Percentiles rank a stretch among this genome's conserved stretches.
Conservation (phyloP, 2,329 filamentous ascomycete genomes). For the Penicillium thymicola region DNA sequence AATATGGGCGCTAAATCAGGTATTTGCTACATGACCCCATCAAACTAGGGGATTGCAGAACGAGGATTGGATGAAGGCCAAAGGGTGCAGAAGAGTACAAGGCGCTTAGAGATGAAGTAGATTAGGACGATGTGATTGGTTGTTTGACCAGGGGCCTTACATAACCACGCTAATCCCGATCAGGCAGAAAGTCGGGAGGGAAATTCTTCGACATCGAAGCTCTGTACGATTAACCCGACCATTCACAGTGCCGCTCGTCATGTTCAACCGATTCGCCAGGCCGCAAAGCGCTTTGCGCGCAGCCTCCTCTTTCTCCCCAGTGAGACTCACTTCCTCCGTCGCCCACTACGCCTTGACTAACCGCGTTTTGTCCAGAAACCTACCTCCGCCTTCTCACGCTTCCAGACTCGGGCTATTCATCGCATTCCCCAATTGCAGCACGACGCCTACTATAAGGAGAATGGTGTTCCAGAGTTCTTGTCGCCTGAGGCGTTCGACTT, state of each 20-base stretch:
- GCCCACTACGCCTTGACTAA: constrained; percentile 18
- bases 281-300: constrained; percentile 46
- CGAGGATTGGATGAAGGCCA: constrained; percentile 1
- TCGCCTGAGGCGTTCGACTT: constrained; percentile 66
- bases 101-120: constrained; percentile 21
- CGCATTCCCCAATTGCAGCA: constrained; percentile 50
- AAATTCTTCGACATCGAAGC: constrained; percentile 36
- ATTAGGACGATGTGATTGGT: constrained; percentile 14
- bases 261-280: constrained; percentile 44
- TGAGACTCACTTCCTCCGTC: constrained; percentile 21
- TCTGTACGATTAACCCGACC: constrained; percentile 18
- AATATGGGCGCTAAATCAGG: constrained; percentile 16
- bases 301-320: constrained; percentile 33
- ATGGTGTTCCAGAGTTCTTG: constrained; percentile 69
- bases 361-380: constrained; percentile 29
- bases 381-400: constrained; percentile 36
- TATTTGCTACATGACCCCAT: constrained; percentile 7
- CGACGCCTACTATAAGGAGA: constrained; percentile 43
- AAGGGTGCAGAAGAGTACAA: constrained; percentile 1
- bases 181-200: constrained; percentile 25
- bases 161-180: constrained; percentile 30
- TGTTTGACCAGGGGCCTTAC: constrained; percentile 14
- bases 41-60: constrained; percentile 3
- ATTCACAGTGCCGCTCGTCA: constrained; percentile 30
- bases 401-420: constrained; percentile 42